Evolutionary conservation across 805 yeast genomes (phyloP), one percentile per base, ranked within the genome.

Genomic region (Spencermartinsiella europaea): DNA sequence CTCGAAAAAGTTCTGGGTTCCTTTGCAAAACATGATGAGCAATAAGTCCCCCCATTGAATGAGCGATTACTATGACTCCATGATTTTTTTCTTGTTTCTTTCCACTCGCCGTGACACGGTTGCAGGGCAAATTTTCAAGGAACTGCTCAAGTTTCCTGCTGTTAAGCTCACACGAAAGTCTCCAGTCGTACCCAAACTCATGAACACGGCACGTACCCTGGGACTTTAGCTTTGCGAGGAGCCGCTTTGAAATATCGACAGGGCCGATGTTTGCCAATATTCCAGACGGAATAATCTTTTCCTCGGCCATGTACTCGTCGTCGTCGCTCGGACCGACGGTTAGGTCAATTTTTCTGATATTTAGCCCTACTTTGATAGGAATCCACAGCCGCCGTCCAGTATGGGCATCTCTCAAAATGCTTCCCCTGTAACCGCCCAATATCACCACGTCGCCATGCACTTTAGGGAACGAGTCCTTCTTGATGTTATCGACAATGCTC

Each of bases 121-220:
- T 35, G 31, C 31, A 25, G 57, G 47, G 37, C 21, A 87, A 66
- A 4, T 69, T 58, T 16, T 56, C 55, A 14, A 86, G 62, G 41
- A 71, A 72, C n/a, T 71, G 64, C 28, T 65, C 66, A n/a, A 90
- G 67, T 50, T 79, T 72, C 4, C 66, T 60, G 10, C 85, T 69
- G 16, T 73, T 67, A 3, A 80, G 62, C 36, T 79, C 85, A 2
- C 79, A 72, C 4, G 90, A 79, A 4, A 89, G 64, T 57, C 97
- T 75, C 97, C 97, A 90, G 67, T 90, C 97, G 63, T 89, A 90
- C n/a, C 95, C 95, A 66, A 82, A 90, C 47, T 83, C 82, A 46
- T 77, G 76, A 4, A 86, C 80, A 14, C 66, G 74, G 3, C 83
- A 75, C 10, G 76, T 78, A 1, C 85, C 81, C 39, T 59, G 57